A percentile compares a stretch with the other conserved stretches of the same genome.
phyloP scores from a whole-genome alignment of 2,329 filamentous ascomycete genomes.

The Diplodia sapinea region DNA sequence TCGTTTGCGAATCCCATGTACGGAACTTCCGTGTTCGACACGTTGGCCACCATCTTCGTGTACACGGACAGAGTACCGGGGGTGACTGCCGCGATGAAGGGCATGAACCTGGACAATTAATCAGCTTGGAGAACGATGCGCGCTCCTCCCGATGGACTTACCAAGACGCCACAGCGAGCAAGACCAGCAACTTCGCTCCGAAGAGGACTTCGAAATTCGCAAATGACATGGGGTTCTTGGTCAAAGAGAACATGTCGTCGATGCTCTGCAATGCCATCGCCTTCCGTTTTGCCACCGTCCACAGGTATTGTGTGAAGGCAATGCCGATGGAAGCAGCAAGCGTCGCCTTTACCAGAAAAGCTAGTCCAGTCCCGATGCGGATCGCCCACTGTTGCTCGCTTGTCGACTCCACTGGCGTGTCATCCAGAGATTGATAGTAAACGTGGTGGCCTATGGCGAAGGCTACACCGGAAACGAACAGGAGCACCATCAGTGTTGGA shows the following conservation, averaged over 20 bases:
- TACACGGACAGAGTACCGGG: conserved; percentile 10
- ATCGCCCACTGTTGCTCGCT: conserved; percentile 9
- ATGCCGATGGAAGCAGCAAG: not conserved
- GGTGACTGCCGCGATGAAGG: conserved; percentile 1
- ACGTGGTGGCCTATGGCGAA: conserved; percentile 18
- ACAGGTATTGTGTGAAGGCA: not conserved
- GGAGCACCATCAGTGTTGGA: not conserved
- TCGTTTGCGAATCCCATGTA: not conserved
- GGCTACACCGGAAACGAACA: conserved; percentile 3
- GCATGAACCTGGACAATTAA: conserved; percentile 9
- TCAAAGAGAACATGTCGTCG: conserved; percentile 16
- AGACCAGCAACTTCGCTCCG: not conserved
- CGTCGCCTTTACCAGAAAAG: not conserved
- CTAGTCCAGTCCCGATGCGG: conserved; percentile 4
- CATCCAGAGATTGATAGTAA: conserved; percentile 5
- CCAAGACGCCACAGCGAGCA: conserved; percentile 4
- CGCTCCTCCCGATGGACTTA: not conserved
- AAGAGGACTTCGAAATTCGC: not conserved
- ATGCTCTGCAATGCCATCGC: conserved; percentile 8
- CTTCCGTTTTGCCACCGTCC: not conserved
- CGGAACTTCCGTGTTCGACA: not conserved
- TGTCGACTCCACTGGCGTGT: not conserved
- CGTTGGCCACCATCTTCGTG: not conserved
- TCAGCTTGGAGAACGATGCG: not conserved
- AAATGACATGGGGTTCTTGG: not conserved